These are phyloP conservation scores for Kazachstania kunashirensis DNA, from an alignment of 805 yeast species.

Conservation along the genomic window DNA sequence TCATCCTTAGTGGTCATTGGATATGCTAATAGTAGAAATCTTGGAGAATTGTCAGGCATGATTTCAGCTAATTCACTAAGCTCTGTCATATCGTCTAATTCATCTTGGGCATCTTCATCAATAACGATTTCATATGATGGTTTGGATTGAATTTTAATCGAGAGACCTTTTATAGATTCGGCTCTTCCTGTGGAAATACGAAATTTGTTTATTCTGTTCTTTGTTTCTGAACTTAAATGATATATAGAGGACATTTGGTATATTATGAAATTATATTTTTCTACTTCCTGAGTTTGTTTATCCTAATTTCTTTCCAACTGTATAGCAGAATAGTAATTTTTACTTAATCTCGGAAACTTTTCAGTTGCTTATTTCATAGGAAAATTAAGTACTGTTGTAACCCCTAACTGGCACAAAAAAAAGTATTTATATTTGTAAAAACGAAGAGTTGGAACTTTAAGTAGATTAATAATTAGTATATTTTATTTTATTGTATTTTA, in stretches of 20 bases:
- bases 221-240: constrained; percentile 52
- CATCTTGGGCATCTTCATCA: constrained; percentile 41
- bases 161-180: constrained; percentile 48
- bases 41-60: constrained; percentile 72
- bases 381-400: no score
- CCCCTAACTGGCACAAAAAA: no score
- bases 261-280: no score
- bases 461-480: no score
- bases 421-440: no score
- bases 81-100: constrained; percentile 34
- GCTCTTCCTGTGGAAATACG: constrained; percentile 64
- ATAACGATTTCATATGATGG: constrained; percentile 28
- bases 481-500: no score
- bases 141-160: constrained; percentile 30
- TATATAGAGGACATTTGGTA: constrained; percentile 53
- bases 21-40: constrained; percentile 66
- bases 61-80: constrained; percentile 62
- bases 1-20: constrained; percentile 67
- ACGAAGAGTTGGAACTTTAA: no score
- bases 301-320: no score
- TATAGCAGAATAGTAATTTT: no score
- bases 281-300: no score
- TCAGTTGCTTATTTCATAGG: no score
- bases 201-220: constrained; percentile 54
- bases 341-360: no score